Evolutionary conservation across 1,284 basidiomycete genomes (phyloP), one percentile per base, ranked within the genome.

Genomic region (Sanghuangporus sanghuang): DNA sequence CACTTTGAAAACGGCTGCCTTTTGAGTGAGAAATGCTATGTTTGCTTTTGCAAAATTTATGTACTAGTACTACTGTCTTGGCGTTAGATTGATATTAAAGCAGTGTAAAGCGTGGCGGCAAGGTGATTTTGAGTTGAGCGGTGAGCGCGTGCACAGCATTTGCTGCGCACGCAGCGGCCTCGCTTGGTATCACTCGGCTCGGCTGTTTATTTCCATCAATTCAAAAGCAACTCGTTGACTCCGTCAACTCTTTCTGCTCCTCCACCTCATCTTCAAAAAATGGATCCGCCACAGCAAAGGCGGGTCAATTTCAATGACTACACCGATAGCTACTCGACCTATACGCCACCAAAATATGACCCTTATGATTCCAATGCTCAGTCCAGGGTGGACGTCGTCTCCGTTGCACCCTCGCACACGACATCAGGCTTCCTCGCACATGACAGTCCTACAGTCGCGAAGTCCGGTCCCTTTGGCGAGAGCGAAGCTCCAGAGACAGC

Each of bases 401-500:
- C 63, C 18, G 50, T 56, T 23, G 53, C 53, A 54, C 12, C 42
- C 18, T 64, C 66, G 7, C 60, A 59, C 38, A 57, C 54, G 18
- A 67, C 66, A 7, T 62, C 63, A 35, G 66, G 66, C 52, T 57
- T 64, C 16, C 44, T 61, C 16, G 66, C 57, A 8, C 40, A 50
- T 21, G 63, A 65, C 55, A 52, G 35, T 42, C 58, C 66, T 35
- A 32, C 27, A 32, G 27, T 32, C 27, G 49, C 39, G 23, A 44
- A 12, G 50, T 39, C 57, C 56, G 66, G 67, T 42, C 66, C 63
- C 38, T 59, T 57, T 39, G 68, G 67, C 23, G 62, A 69, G 55
- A 68, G 68, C 21, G 64, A 66, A 38, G 68, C 69, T 18, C 66
- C 68, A 60, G 67, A 65, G 42, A 44, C 69, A 39, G 67, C 66